Evolutionary conservation across 2,329 filamentous ascomycete species (phyloP).

Genomic region (Paracoccidioides lutzii): DNA sequence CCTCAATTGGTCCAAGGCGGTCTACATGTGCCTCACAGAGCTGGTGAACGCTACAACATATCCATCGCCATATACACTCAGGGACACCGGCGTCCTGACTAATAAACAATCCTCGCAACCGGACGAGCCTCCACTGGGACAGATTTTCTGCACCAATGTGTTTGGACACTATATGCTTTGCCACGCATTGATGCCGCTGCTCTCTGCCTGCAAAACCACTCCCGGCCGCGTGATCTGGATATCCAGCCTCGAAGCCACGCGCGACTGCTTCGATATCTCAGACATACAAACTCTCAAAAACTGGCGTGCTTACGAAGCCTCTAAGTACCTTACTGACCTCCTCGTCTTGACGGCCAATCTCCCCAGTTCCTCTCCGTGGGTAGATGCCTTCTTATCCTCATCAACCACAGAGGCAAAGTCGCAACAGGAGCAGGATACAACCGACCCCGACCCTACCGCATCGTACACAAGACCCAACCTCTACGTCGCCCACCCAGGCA

Average conservation of each 20-base stretch:
- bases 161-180: constrained; percentile 90
- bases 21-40: constrained; percentile 47
- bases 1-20: constrained; percentile 53
- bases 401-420: constrained; percentile 13
- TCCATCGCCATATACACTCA: constrained; percentile 58
- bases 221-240: constrained; percentile 71
- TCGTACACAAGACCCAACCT: constrained; percentile 42
- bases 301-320: constrained; percentile 62
- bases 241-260: constrained; percentile 61
- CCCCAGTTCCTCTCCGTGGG: constrained; percentile 47
- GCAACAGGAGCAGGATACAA: background rate
- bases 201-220: constrained; percentile 36
- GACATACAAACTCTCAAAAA: constrained; percentile 65
- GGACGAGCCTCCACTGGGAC: constrained; percentile 52
- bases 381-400: constrained; percentile 43
- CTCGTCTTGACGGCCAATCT: constrained; percentile 61
- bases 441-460: constrained; percentile 11
- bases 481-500: constrained; percentile 74
- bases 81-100: constrained; percentile 43
- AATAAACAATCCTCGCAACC: constrained; percentile 37
- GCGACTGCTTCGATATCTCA: constrained; percentile 43
- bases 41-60: constrained; percentile 58
- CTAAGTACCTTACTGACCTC: constrained; percentile 77
- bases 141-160: constrained; percentile 81
- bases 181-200: constrained; percentile 64